These are phyloP conservation scores for Glomus cerebriforme DNA, from an alignment of 192 early-diverging fungal genomes.

Conservation along the genomic window DNA sequence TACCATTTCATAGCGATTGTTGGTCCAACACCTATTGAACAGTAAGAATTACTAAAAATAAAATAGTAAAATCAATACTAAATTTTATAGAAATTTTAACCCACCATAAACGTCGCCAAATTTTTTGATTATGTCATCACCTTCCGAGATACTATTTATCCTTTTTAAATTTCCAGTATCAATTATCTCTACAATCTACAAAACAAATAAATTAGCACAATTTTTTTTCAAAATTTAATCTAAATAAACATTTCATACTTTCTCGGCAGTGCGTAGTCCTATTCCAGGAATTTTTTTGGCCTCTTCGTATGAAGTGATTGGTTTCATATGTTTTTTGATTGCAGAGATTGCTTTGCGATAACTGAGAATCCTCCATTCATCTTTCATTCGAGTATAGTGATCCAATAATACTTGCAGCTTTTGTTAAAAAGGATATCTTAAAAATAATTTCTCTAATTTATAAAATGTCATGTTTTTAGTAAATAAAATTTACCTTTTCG, in stretches of 20 bases:
- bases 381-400: constrained; percentile 13
- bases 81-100: neutral
- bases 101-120: neutral
- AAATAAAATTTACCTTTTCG: neutral
- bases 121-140: neutral
- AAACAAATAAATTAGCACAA: neutral
- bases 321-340: neutral
- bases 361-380: constrained; percentile 13
- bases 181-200: constrained; percentile 1
- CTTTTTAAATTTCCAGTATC: constrained; percentile 13
- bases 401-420: constrained; percentile 6
- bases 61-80: neutral
- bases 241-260: neutral
- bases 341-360: constrained; percentile 7
- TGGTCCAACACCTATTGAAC: constrained; percentile 1
- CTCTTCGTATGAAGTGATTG: constrained; percentile 5
- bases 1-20: constrained; percentile 1
- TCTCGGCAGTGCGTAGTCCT: neutral
- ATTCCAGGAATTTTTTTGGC: constrained; percentile 6
- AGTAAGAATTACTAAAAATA: neutral
- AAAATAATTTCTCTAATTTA: neutral
- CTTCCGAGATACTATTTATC: neutral
- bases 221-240: neutral
- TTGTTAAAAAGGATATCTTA: neutral
- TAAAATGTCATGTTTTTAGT: neutral